phyloP scores from a whole-genome alignment of 179 eudicot genomes.

The Silene noctiflora region DNA sequence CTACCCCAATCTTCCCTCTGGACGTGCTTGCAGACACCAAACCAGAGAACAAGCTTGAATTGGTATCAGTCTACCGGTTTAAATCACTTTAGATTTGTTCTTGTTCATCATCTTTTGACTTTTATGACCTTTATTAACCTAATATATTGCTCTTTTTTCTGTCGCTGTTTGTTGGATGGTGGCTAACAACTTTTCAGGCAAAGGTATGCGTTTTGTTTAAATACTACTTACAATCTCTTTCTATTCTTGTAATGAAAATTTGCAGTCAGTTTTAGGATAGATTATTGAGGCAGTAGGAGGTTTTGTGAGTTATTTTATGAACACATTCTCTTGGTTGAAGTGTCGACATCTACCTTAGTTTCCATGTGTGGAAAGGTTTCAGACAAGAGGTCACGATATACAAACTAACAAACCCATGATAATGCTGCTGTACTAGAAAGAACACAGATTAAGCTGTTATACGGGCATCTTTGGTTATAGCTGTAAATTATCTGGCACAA shows the following conservation, averaged over 20 bases:
- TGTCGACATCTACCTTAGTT: too few relatives aligned
- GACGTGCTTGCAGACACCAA: conserved; percentile 63
- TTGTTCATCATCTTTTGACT: conserved; percentile 4
- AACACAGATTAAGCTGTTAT: too few relatives aligned
- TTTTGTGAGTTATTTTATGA: not conserved
- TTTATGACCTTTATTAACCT: conserved; percentile 12
- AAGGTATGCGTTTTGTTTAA: conserved; percentile 40
- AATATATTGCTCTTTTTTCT: conserved; percentile 1
- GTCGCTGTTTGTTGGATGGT: conserved; percentile 23
- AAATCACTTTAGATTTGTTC: not conserved
- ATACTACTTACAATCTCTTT: not conserved
- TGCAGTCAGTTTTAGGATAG: not conserved
- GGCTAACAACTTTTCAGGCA: conserved; percentile 42
- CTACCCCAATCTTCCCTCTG: conserved; percentile 71
- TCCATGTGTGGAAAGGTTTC: too few relatives aligned
- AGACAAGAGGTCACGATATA: too few relatives aligned
- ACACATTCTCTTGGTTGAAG: not conserved
- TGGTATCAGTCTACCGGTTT: conserved; percentile 36
- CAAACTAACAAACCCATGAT: too few relatives aligned
- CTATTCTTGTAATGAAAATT: not conserved
- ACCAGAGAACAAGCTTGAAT: conserved; percentile 58
- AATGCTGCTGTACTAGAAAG: too few relatives aligned
- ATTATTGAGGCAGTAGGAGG: not conserved
- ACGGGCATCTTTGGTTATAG: too few relatives aligned
- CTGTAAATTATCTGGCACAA: too few relatives aligned